Percentiles rank a stretch among this genome's conserved stretches.
These are phyloP conservation scores for Biscutella laevigata DNA, from an alignment of 441 rosid species.

Conservation along the genomic window DNA sequence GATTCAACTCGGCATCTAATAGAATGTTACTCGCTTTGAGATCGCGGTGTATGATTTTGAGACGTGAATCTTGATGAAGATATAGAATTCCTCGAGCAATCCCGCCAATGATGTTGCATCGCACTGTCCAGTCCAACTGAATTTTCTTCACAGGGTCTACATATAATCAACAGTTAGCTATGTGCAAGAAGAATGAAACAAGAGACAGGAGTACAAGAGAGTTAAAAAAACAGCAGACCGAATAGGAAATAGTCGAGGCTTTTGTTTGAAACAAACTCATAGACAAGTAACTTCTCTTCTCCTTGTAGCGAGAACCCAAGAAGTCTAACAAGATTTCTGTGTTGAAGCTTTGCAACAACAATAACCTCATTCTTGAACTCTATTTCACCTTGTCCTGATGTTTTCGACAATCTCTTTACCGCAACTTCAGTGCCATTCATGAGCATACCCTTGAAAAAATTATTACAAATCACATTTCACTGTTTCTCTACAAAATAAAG, in stretches of 20 bases:
- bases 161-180: background rate
- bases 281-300: conserved; percentile 35
- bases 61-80: conserved; percentile 27
- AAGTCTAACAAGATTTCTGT: conserved; percentile 40
- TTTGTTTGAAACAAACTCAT: conserved; percentile 36
- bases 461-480: background rate
- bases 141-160: conserved; percentile 26
- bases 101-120: conserved; percentile 35
- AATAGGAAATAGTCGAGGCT: conserved; percentile 40
- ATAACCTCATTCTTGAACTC: conserved; percentile 46
- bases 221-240: conserved; percentile 23
- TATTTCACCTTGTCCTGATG: conserved; percentile 34
- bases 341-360: conserved; percentile 44
- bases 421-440: conserved; percentile 33
- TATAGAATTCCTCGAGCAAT: conserved; percentile 37
- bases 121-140: conserved; percentile 32
- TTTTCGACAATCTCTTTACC: conserved; percentile 28
- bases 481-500: background rate
- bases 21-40: conserved; percentile 42
- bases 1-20: conserved; percentile 36
- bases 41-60: conserved; percentile 42
- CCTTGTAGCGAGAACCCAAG: conserved; percentile 36
- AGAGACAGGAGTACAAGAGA: too few species aligned
- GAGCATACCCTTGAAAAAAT: conserved; percentile 25
- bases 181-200: background rate